phyloP scores from a whole-genome alignment of 2,329 filamentous ascomycete genomes.

The Fusarium metavorans region DNA sequence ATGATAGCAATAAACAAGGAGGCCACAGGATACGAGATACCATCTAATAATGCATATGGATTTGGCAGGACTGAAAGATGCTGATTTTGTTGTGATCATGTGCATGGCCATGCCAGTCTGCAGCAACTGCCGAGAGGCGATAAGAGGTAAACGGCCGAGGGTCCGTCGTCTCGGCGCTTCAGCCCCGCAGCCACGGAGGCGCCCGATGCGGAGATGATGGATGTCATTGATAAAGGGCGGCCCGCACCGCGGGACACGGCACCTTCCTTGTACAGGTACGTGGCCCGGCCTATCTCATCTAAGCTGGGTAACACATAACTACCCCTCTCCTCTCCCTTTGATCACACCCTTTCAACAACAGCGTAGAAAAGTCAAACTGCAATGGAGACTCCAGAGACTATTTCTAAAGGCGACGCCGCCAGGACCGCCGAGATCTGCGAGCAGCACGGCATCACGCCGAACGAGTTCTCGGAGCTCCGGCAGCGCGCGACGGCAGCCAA shows the following conservation, averaged over 20 bases:
- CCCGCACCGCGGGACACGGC: conserved; percentile 29
- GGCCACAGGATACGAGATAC: conserved; percentile 37
- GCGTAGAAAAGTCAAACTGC: background rate
- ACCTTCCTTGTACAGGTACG: conserved; percentile 19
- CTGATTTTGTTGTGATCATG: background rate
- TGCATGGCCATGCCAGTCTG: background rate
- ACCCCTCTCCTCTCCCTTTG: background rate
- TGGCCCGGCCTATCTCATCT: background rate
- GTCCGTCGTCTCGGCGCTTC: conserved; percentile 32
- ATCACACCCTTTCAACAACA: background rate
- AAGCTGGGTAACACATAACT: background rate
- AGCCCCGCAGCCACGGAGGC: conserved; percentile 40
- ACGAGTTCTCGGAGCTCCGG: conserved; percentile 75
- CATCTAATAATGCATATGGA: conserved; percentile 36
- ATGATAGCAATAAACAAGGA: conserved; percentile 40
- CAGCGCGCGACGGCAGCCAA: conserved; percentile 78
- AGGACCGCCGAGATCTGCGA: conserved; percentile 45
- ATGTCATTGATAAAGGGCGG: conserved; percentile 30
- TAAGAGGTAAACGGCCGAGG: background rate
- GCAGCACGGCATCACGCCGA: conserved; percentile 63
- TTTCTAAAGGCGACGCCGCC: conserved; percentile 44
- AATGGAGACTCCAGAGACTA: conserved; percentile 42
- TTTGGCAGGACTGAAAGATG: background rate
- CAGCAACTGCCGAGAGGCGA: background rate
- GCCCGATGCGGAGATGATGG: conserved; percentile 39